A percentile compares a stretch with the other conserved stretches of the same genome.
These are phyloP conservation scores for Colletotrichum liriopes DNA, from an alignment of 2,329 filamentous ascomycete species.

Conservation along the genomic window DNA sequence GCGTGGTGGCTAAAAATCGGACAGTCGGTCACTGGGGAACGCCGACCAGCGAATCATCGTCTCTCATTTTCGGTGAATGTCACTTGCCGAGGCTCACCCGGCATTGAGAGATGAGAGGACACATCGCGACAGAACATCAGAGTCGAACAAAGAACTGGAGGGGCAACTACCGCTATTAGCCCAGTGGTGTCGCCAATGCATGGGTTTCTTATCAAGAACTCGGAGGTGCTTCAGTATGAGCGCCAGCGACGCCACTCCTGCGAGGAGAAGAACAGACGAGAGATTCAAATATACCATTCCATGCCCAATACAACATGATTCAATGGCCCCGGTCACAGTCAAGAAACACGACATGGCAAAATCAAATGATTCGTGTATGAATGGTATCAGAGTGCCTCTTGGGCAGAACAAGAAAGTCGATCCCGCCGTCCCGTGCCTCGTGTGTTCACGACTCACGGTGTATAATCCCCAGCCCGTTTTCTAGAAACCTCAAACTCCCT, in stretches of 20 bases:
- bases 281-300: not conserved
- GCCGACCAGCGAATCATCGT: conserved; percentile 23
- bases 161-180: not conserved
- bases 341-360: not conserved
- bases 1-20: conserved; percentile 3
- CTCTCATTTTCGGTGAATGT: not conserved
- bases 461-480: not conserved
- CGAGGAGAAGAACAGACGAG: not conserved
- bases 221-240: not conserved
- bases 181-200: not conserved
- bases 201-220: too few species aligned
- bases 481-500: conserved; percentile 15
- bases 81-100: conserved; percentile 8
- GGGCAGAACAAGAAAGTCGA: conserved; percentile 17
- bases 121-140: conserved; percentile 30
- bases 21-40: conserved; percentile 1
- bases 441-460: not conserved
- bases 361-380: conserved; percentile 9
- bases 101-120: conserved; percentile 14
- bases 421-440: not conserved
- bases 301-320: not conserved
- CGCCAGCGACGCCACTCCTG: not conserved
- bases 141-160: not conserved
- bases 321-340: not conserved
- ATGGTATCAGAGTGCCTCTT: conserved; percentile 27